Percentiles rank a stretch among this genome's conserved stretches.
Evolutionary conservation across 2,329 filamentous ascomycete genomes (phyloP).

Genomic region (Teratosphaeria nubilosa): DNA sequence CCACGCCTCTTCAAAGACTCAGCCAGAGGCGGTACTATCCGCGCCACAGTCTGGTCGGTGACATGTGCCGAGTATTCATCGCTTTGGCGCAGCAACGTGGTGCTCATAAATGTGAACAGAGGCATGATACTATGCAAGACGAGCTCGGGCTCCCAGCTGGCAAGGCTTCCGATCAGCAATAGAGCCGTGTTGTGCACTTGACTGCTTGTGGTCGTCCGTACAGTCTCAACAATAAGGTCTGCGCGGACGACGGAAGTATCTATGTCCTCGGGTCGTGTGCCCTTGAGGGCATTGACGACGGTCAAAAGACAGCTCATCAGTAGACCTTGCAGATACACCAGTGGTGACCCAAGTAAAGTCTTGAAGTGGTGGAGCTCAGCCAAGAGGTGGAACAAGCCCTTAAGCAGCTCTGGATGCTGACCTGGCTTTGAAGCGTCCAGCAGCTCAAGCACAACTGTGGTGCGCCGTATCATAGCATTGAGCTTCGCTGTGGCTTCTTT

Average conservation of each 20-base stretch:
- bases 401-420: slow-evolving; percentile 65
- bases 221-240: slow-evolving; percentile 86
- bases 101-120: slow-evolving; percentile 96
- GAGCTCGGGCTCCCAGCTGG: slow-evolving; percentile 77
- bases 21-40: slow-evolving; percentile 86
- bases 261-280: slow-evolving; percentile 37
- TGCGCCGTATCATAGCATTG: slow-evolving; percentile 57
- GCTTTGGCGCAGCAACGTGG: slow-evolving; percentile 78
- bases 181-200: slow-evolving; percentile 90
- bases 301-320: slow-evolving; percentile 71
- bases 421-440: slow-evolving; percentile 71
- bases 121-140: slow-evolving; percentile 98
- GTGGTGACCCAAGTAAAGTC: slow-evolving; percentile 68
- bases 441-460: slow-evolving; percentile 81
- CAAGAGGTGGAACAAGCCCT: slow-evolving; percentile 72
- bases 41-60: slow-evolving; percentile 83
- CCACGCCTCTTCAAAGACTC: slow-evolving; percentile 70
- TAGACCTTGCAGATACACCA: slow-evolving; percentile 82
- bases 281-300: slow-evolving; percentile 70
- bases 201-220: slow-evolving; percentile 81
- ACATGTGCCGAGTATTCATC: slow-evolving; percentile 97
- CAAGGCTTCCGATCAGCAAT: slow-evolving; percentile 75
- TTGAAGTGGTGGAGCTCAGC: slow-evolving; percentile 79
- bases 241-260: slow-evolving; percentile 73
- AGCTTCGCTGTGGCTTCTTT: slow-evolving; percentile 56